Percentiles rank a stretch among this genome's conserved stretches.
These are phyloP conservation scores for Clonostachys rosea DNA, from an alignment of 2,329 filamentous ascomycete genomes.

Conservation along the genomic window DNA sequence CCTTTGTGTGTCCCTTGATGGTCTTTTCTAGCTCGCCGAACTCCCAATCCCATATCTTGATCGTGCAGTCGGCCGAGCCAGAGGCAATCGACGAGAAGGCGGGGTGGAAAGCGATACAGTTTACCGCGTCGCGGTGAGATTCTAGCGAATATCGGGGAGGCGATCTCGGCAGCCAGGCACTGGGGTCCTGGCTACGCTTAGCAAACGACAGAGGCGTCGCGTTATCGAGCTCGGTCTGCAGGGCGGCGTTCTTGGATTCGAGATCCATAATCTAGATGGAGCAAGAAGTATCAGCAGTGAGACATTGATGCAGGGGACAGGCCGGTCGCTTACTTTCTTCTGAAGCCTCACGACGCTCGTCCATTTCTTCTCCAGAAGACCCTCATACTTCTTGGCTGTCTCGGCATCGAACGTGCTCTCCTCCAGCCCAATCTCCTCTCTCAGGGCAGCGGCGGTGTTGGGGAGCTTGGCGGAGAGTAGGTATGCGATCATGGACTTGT, in stretches of 20 bases:
- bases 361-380: conserved; percentile 96
- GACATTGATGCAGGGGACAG: neutral
- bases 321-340: conserved; percentile 66
- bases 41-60: conserved; percentile 98
- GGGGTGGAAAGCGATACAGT: conserved; percentile 87
- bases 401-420: conserved; percentile 69
- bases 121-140: conserved; percentile 77
- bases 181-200: conserved; percentile 76
- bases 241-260: conserved; percentile 65
- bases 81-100: conserved; percentile 87
- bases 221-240: conserved; percentile 82
- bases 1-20: conserved; percentile 86
- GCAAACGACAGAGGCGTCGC: conserved; percentile 74
- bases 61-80: conserved; percentile 86
- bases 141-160: conserved; percentile 79
- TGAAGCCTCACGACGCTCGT: conserved; percentile 91
- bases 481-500: conserved; percentile 93
- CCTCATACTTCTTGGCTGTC: conserved; percentile 91
- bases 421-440: conserved; percentile 71
- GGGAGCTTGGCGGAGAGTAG: conserved; percentile 69
- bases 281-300: neutral
- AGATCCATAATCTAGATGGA: conserved; percentile 79
- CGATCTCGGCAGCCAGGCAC: conserved; percentile 79
- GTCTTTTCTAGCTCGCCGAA: conserved; percentile 85
- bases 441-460: conserved; percentile 65